Evolutionary conservation across 148 eudicot species (phyloP).

Genomic region (Diospyros lotus): DNA sequence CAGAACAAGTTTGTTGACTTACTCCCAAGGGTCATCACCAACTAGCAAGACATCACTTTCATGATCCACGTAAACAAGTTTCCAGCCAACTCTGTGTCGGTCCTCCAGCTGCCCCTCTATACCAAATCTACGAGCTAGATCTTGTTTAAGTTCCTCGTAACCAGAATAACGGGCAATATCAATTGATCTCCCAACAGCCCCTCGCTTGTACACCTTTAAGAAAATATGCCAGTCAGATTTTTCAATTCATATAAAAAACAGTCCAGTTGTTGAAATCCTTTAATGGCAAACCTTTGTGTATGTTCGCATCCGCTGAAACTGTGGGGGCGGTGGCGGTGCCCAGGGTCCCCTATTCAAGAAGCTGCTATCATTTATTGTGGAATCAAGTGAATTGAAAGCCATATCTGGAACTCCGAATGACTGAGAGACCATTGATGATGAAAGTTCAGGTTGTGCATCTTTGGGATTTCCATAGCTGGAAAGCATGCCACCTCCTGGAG

Average conservation of each 20-base stretch:
- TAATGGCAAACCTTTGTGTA: constrained; percentile 68
- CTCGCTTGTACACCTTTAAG: constrained; percentile 89
- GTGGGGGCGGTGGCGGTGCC: constrained; percentile 65
- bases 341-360: constrained; percentile 66
- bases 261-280: not conserved
- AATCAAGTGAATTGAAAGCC: constrained; percentile 77
- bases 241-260: constrained; percentile 1
- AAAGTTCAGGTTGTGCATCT: constrained; percentile 76
- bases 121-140: constrained; percentile 93
- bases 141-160: constrained; percentile 90
- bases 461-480: constrained; percentile 58
- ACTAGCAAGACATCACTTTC: constrained; percentile 88
- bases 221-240: constrained; percentile 5
- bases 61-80: constrained; percentile 91
- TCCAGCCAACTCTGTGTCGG: constrained; percentile 87
- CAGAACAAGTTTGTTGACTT: constrained; percentile 32
- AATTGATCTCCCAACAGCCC: constrained; percentile 97
- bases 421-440: constrained; percentile 86
- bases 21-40: constrained; percentile 99
- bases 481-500: constrained; percentile 68
- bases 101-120: constrained; percentile 97
- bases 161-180: constrained; percentile 83
- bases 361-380: constrained; percentile 64
- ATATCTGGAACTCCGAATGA: constrained; percentile 97
- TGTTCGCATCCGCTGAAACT: constrained; percentile 75